Evolutionary conservation across 164 flowering plant genomes (phyloP).

Genomic region (Stephania cephalantha): DNA sequence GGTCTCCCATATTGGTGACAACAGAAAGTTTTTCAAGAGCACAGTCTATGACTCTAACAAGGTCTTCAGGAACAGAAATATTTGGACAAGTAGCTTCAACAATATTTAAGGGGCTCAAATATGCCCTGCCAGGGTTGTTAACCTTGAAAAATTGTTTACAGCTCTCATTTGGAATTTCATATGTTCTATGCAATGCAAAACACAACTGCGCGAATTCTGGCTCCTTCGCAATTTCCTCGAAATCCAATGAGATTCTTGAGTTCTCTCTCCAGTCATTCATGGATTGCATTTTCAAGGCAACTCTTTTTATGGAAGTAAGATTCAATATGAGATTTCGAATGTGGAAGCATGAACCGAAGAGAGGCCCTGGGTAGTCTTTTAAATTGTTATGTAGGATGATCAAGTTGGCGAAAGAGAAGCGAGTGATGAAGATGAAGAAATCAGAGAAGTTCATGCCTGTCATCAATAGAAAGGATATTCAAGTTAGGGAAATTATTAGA

Average conservation of each 20-base stretch:
- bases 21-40: constrained; percentile 23
- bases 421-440: constrained; percentile 56
- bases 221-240: constrained; percentile 30
- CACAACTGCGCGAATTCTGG: constrained; percentile 46
- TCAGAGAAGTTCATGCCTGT: constrained; percentile 87
- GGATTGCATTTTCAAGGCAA: constrained; percentile 44
- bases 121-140: constrained; percentile 15
- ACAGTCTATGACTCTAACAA: constrained; percentile 35
- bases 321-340: constrained; percentile 38
- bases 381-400: constrained; percentile 30
- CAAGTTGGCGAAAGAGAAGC: constrained; percentile 54
- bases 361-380: constrained; percentile 11
- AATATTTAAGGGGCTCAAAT: constrained; percentile 16
- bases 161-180: constrained; percentile 28
- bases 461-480: constrained; percentile 11
- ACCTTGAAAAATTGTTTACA: constrained; percentile 5
- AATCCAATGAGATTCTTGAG: constrained; percentile 21
- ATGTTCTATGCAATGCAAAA: constrained; percentile 30
- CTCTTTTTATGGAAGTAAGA: constrained; percentile 34
- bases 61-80: constrained; percentile 40
- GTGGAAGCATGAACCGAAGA: constrained; percentile 11
- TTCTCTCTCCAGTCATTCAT: constrained; percentile 15
- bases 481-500: background rate
- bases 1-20: constrained; percentile 9
- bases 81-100: constrained; percentile 15